A percentile compares a stretch with the other conserved stretches of the same genome.
Evolutionary conservation across 768 basidiomycete genomes (phyloP).

Genomic region (Ramaria rubella): DNA sequence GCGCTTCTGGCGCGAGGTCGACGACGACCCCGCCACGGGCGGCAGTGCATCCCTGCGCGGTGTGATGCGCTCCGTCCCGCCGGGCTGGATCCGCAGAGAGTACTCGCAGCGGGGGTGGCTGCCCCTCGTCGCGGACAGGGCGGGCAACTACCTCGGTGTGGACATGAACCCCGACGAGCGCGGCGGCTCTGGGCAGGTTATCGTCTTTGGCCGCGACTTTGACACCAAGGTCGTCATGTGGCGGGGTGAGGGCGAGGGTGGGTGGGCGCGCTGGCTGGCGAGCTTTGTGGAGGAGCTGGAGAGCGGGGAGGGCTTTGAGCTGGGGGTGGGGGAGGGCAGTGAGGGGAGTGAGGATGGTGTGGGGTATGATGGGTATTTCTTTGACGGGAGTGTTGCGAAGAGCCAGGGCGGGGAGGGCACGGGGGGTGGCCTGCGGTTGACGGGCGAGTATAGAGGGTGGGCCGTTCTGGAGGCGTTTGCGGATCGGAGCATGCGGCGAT

Average conservation of each 20-base stretch:
- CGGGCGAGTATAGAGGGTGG: slow-evolving; percentile 89
- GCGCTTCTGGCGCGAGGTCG: slow-evolving; percentile 93
- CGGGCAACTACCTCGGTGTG: slow-evolving; percentile 93
- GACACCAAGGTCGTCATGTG: slow-evolving; percentile 96
- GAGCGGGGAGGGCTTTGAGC: slow-evolving; percentile 80
- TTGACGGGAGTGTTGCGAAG: slow-evolving; percentile 67
- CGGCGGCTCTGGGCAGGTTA: slow-evolving; percentile 84
- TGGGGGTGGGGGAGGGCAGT: slow-evolving; percentile 52
- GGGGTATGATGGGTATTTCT: slow-evolving; percentile 84
- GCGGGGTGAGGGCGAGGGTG: slow-evolving; percentile 81
- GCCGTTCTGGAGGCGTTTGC: slow-evolving; percentile 90
- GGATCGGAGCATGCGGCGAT: slow-evolving; percentile 78
- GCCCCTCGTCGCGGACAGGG: slow-evolving; percentile 88
- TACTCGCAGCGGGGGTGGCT: slow-evolving; percentile 97
- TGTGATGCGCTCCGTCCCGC: slow-evolving; percentile 84
- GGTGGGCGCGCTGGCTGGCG: slow-evolving; percentile 94
- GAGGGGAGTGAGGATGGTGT: slow-evolving; percentile 78
- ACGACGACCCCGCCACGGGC: slow-evolving; percentile 80
- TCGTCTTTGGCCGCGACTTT: slow-evolving; percentile 98
- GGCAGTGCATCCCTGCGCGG: slow-evolving; percentile 65
- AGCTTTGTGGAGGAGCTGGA: slow-evolving; percentile 90
- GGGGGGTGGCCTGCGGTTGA: slow-evolving; percentile 64
- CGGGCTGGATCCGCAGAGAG: slow-evolving; percentile 78
- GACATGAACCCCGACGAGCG: slow-evolving; percentile 82
- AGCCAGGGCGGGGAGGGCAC: slow-evolving; percentile 75